Evolutionary conservation across 305 asterid species (phyloP).

Genomic region (Stenogyne calaminthoides): DNA sequence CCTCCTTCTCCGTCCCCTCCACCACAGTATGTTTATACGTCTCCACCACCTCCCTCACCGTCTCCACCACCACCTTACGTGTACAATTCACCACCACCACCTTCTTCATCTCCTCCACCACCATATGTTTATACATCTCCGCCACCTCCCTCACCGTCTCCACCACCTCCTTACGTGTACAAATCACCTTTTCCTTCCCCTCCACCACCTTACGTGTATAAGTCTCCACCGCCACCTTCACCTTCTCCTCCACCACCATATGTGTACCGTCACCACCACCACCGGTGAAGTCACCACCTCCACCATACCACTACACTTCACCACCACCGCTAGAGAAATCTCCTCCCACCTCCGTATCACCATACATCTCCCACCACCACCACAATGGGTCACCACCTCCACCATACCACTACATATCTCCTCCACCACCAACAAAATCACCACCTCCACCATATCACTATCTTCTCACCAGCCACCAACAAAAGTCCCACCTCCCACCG

Average conservation of each 20-base stretch:
- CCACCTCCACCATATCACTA: conserved; percentile 33
- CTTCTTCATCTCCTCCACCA: conserved; percentile 37
- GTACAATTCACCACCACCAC: conserved; percentile 29
- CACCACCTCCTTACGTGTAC: background rate
- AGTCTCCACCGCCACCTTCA: background rate
- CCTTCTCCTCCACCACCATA: conserved; percentile 17
- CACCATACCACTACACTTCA: conserved; percentile 29
- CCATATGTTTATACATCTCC: conserved; percentile 41
- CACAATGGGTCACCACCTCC: conserved; percentile 24
- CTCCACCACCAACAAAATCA: conserved; percentile 33
- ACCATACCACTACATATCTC: conserved; percentile 14
- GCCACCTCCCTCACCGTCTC: background rate
- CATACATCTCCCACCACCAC: conserved; percentile 36
- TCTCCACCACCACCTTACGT: conserved; percentile 52
- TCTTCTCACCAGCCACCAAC: too few relatives aligned
- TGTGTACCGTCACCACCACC: conserved; percentile 37
- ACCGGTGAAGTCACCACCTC: conserved; percentile 13
- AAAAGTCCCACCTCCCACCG: conserved; percentile 30
- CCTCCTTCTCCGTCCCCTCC: too few relatives aligned
- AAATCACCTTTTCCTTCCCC: background rate
- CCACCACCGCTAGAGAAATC: conserved; percentile 37
- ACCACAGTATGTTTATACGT: too few relatives aligned
- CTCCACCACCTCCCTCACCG: too few relatives aligned
- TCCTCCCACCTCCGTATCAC: conserved; percentile 25
- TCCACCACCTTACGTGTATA: background rate